phyloP scores from a whole-genome alignment of 371 early-diverging fungal species.

The Mortierella sp. region DNA sequence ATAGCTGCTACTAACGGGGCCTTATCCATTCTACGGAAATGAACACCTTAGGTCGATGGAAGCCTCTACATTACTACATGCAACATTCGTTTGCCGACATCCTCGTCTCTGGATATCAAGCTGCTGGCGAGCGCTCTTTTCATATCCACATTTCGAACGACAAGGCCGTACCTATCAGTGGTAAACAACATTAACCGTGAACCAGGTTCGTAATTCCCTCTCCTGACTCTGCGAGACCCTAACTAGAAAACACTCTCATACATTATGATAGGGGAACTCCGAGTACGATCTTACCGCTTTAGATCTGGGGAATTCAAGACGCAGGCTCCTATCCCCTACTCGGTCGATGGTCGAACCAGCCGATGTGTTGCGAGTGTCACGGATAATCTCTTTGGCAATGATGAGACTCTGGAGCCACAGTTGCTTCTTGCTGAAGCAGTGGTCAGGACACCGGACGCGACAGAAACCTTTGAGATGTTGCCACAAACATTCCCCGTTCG shows the following conservation, averaged over 20 bases:
- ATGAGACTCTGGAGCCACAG: neutral
- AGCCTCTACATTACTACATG: constrained; percentile 38
- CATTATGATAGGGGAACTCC: neutral
- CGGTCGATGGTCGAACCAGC: constrained; percentile 4
- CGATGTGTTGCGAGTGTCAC: neutral
- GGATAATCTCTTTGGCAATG: neutral
- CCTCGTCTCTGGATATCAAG: constrained; percentile 32
- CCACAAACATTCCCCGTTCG: constrained; percentile 33
- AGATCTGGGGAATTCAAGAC: constrained; percentile 2
- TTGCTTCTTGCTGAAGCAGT: constrained; percentile 15
- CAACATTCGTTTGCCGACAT: constrained; percentile 37
- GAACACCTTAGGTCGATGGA: constrained; percentile 34
- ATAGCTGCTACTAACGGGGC: too few relatives aligned
- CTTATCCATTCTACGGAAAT: too few relatives aligned
- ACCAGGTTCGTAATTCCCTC: too few relatives aligned
- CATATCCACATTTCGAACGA: constrained; percentile 29
- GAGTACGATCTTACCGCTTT: constrained; percentile 9
- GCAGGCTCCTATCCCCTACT: neutral
- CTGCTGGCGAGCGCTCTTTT: constrained; percentile 3
- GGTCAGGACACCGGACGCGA: neutral
- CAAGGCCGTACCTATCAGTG: constrained; percentile 6
- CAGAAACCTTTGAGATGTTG: constrained; percentile 16
- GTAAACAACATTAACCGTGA: constrained; percentile 1
- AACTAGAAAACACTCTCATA: too few relatives aligned
- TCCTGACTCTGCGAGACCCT: too few relatives aligned